Evolutionary conservation across 495 filamentous ascomycete species (phyloP), one percentile per base, ranked within the genome.

Genomic region (Xylaria castorea): DNA sequence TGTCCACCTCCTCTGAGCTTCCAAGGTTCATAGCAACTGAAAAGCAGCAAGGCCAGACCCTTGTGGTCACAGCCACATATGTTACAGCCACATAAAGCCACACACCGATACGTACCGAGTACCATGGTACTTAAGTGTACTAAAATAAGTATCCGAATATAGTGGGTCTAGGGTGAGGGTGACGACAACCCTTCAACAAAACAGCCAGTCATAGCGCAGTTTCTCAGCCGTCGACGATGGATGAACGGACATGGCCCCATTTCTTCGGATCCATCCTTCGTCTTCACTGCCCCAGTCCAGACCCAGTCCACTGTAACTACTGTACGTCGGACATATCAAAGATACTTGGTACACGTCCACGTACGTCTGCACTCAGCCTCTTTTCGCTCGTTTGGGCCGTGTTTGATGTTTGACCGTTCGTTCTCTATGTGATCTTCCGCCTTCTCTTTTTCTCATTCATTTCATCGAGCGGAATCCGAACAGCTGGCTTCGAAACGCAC

Each of bases 281-380:
- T 55, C 11, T 67, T 53, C 46, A 67, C 48, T 55, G 32, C 46
- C 48, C 18, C 46, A 42, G n/a, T n/a, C n/a, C n/a, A n/a, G n/a
- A n/a, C n/a, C n/a, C n/a, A 42, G 11, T 14, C 9, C 9, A 40
- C 9, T 36, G 34, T 36, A 36, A 36, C 34, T 36, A 36, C 34
- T 36, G 11, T 11, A 42, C 9, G 38, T 42, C 38, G 38, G 38
- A 42, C 38, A 11, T 11, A 5, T 5, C 16, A 16, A 1, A 32
- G 18, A 38, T 22, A 51, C 42, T 32, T 32, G 60, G 58, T 67
- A 60, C 46, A 34, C 20, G 46, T 51, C 46, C 32, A 67, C 34
- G 30, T 34, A 55, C 44, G 38, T 55, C 48, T 38, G 65, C 46
- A 55, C 64, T 67, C 65, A 67, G 65, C 65, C 65, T 25, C 65